Conservation (phyloP, 2,329 filamentous ascomycete genomes). For the Venturia carpophila region DNA sequence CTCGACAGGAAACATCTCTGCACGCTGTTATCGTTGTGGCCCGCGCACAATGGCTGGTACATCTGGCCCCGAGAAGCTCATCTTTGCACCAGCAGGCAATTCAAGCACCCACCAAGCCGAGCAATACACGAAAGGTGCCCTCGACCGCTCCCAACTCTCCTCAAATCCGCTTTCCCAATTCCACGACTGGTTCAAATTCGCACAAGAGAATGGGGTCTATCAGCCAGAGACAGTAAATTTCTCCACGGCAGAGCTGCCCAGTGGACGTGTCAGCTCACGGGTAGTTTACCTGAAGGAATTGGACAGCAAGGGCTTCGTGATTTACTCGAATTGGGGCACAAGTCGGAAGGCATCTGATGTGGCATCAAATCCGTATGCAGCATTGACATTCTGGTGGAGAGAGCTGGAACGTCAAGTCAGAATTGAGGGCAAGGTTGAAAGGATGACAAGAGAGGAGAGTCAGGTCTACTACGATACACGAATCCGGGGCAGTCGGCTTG, state of each 20-base stretch:
- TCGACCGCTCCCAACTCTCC: slow-evolving; percentile 54
- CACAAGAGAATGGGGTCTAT: slow-evolving; percentile 52
- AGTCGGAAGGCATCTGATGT: slow-evolving; percentile 62
- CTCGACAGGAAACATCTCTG: background rate
- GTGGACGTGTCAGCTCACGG: slow-evolving; percentile 74
- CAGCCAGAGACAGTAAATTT: slow-evolving; percentile 86
- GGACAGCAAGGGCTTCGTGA: slow-evolving; percentile 71
- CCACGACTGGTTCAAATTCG: slow-evolving; percentile 76
- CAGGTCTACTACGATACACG: slow-evolving; percentile 56
- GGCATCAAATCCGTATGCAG: slow-evolving; percentile 65
- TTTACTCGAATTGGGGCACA: slow-evolving; percentile 89
- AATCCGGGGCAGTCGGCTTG: slow-evolving; percentile 73
- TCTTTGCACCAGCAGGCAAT: slow-evolving; percentile 57
- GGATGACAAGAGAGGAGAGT: slow-evolving; percentile 63
- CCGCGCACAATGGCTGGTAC: background rate
- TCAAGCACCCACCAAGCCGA: slow-evolving; percentile 56
- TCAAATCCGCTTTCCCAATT: slow-evolving; percentile 72
- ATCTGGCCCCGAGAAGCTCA: slow-evolving; percentile 28
- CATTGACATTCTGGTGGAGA: slow-evolving; percentile 87
- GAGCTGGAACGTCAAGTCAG: slow-evolving; percentile 80
- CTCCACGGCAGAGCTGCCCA: slow-evolving; percentile 75
- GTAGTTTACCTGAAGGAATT: slow-evolving; percentile 95
- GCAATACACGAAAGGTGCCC: slow-evolving; percentile 63
- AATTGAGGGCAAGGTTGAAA: slow-evolving; percentile 68
- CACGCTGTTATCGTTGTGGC: background rate